Base-by-base conservation (phyloP, 306 rosid genomes). In the Fragaria nilgerrensis region DNA sequence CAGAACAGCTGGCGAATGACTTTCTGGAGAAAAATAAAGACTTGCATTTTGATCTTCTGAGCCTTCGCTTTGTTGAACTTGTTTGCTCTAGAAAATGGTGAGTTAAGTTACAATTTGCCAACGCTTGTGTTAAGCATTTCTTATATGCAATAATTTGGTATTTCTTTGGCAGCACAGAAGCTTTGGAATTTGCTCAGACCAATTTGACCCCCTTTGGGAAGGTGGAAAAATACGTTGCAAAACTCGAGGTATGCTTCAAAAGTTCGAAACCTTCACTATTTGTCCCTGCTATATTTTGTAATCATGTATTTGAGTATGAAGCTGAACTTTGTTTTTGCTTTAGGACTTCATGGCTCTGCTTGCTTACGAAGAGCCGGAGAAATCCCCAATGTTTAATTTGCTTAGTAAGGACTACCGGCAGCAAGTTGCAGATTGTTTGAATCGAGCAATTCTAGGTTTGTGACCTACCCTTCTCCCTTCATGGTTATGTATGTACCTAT, bases 21-120 rank as follows among this genome's bases (percentile, higher is more conserved):
- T 84, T 95, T 59, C 88, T 95, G 55, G 91, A 87, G 84, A 86
- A 86, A 68, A 87, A 90, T 48, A 85, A 89, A 84, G 97, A 88
- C 77, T 80, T 95, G 90, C 90, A 86, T 67, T 95, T 95, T 88
- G 97, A 90, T 85, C 91, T 95, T 78, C 81, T 92, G 79, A 87
- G 94, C 85, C 97, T 95, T 83, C 99, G 91, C 87, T 92, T 89
- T 87, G 94, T 93, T 29, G 93, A 90, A 83, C 96, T 95, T 67
- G 88, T 95, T 53, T 74, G 92, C 82, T 84, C 92, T 75, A 86
- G 81, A 79, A 89, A 88, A 85, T 89, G 97, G 99, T 93, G 87
- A 82, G 95, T 82, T 43, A 61, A 70, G 59, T 77, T 3, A 74
- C 78, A 55, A 29, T 34, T 74, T 48, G 37, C 81, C 49, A 59